These are phyloP conservation scores for Phaffomyces antillensis DNA, from an alignment of 805 yeast species.

Conservation along the genomic window DNA sequence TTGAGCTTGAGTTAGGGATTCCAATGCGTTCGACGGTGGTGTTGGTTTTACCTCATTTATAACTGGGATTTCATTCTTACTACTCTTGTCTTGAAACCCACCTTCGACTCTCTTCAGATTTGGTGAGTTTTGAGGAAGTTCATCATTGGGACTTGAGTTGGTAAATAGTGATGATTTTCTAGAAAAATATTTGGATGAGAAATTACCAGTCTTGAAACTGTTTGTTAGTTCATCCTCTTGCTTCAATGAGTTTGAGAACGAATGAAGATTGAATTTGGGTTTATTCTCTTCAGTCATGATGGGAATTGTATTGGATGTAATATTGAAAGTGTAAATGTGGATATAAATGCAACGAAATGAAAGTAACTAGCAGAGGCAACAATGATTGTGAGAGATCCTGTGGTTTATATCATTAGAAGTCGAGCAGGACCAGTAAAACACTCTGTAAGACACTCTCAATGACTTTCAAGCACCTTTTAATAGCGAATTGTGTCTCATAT, in stretches of 20 bases:
- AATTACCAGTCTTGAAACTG: constrained; percentile 22
- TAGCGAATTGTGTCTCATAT: too few relatives aligned
- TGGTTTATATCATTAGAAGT: too few relatives aligned
- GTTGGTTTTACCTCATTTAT: background rate
- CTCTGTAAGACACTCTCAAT: too few relatives aligned
- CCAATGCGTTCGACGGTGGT: background rate
- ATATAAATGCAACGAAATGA: too few relatives aligned
- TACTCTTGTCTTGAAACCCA: constrained; percentile 17
- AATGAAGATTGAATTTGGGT: background rate
- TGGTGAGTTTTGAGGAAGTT: constrained; percentile 10
- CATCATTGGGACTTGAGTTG: constrained; percentile 1
- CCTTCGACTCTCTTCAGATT: constrained; percentile 19
- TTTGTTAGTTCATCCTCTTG: constrained; percentile 10
- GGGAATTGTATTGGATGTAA: background rate
- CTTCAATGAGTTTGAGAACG: constrained; percentile 7
- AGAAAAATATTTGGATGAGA: constrained; percentile 22
- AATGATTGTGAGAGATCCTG: too few relatives aligned
- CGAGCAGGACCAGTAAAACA: too few relatives aligned
- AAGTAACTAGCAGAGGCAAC: too few relatives aligned
- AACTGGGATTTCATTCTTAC: background rate
- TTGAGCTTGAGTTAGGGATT: constrained; percentile 1
- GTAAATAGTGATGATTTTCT: constrained; percentile 13
- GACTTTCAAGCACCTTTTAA: too few relatives aligned
- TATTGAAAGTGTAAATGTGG: too few relatives aligned
- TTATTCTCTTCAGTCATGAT: background rate